phyloP scores from a whole-genome alignment of 2,329 filamentous ascomycete genomes.

The Elsinoe fawcettii region DNA sequence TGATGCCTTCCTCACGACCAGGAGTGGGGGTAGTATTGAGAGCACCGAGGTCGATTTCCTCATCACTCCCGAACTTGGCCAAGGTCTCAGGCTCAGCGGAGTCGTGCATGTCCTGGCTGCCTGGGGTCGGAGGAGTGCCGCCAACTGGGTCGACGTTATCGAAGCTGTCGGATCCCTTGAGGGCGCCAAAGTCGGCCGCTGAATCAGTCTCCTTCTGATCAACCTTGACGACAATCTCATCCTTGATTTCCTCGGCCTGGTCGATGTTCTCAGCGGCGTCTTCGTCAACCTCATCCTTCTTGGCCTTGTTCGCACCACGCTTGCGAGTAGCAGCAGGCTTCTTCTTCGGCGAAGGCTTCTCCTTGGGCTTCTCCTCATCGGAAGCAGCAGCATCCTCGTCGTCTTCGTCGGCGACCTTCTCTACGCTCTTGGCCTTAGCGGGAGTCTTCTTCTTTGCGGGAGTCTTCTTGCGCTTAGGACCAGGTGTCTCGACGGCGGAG shows the following conservation, averaged over 20 bases:
- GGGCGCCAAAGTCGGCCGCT: neutral
- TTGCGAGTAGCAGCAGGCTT: neutral
- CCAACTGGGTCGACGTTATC: neutral
- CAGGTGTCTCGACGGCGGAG: neutral
- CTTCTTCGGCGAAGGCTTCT: neutral
- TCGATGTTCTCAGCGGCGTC: neutral
- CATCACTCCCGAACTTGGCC: neutral
- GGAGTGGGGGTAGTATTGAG: neutral
- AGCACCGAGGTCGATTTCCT: neutral
- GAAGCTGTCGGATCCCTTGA: neutral
- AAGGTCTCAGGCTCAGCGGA: neutral
- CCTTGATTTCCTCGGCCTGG: neutral
- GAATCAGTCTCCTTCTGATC: neutral
- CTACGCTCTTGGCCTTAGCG: neutral
- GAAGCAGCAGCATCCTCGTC: neutral
- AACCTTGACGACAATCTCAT: neutral
- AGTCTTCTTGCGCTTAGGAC: conserved; percentile 3
- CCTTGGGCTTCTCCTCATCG: neutral
- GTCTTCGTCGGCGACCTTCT: neutral
- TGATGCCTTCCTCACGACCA: neutral
- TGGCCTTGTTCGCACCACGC: neutral
- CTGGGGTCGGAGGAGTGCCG: neutral
- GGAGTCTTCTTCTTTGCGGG: neutral
- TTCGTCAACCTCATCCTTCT: neutral
- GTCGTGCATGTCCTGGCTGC: neutral